Base-by-base conservation (phyloP, 140 eudicot species). In the Senecio squalidus region DNA sequence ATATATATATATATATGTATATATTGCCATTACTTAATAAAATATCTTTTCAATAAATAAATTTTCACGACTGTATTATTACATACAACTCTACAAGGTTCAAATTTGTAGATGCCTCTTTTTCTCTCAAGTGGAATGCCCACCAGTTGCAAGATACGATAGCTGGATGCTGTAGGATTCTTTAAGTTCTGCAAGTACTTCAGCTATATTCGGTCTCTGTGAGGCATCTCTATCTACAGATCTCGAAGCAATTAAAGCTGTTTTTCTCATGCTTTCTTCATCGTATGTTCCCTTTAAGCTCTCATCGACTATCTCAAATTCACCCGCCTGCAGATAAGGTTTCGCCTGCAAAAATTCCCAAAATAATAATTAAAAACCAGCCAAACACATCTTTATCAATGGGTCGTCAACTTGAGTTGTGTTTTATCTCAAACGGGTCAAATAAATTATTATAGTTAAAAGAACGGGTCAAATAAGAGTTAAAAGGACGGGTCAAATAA, bases 311-410 rank as follows among this genome's bases (percentile, higher is more conserved):
- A 90, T 74, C 77, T 90, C 95, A 72, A 83, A 90, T 48, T 75
- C 87, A 23, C 91, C 95, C 0, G 95, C 98, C 64, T 90, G 95
- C 74, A 90, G 61, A 74, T 83, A 90, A 17, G 98, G 98, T 57
- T 84, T 86, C 2, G 98, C 98, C 98, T 90, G 85, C 75, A 48
- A 45, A 59, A 26, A 21, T 36, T 39, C 27, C 6, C 57, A 34
- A 26, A 39, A 52, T 57, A 13, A 28, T 53, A 36, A 41, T n/a
- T 14, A 53, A 27, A 28, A 11, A 3, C 34, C 16, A 14, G 17
- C 22, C 72, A 43, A 72, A 63, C 46, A 63, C 26, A 54, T 27
- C 2, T 33, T 49, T 62, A 29, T 44, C 17, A 14, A 44, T 20
- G 9, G 20, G 11, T 46, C 34, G 68, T 47, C 39, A n/a, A 4